Percentiles rank a stretch among this genome's conserved stretches.
Evolutionary conservation across 1,139 yeast genomes (phyloP).

Genomic region (Saccharomyces hybrid): DNA sequence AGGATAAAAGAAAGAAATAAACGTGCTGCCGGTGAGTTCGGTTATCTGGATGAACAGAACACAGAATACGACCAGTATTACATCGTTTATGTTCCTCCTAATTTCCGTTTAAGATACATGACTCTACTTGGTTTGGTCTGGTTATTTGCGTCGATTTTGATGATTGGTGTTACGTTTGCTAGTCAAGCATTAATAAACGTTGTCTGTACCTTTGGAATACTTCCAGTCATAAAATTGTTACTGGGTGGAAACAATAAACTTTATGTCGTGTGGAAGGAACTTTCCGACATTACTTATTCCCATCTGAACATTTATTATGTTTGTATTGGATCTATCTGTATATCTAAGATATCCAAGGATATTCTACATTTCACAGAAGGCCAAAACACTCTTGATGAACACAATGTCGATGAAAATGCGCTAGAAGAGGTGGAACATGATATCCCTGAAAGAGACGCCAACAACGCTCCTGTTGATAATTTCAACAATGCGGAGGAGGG

Average conservation of each 20-base stretch:
- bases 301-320: constrained; percentile 19
- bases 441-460: neutral
- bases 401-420: neutral
- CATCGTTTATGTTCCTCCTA: constrained; percentile 83
- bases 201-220: neutral
- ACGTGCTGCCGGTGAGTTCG: constrained; percentile 39
- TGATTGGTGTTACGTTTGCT: constrained; percentile 30
- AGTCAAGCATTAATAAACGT: neutral
- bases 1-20: constrained; percentile 30
- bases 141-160: constrained; percentile 55
- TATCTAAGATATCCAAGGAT: constrained; percentile 10
- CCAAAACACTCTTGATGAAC: neutral
- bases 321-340: constrained; percentile 19
- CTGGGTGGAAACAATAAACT: neutral
- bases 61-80: constrained; percentile 52
- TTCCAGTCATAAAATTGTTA: neutral
- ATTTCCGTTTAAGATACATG: constrained; percentile 54
- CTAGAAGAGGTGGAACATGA: neutral
- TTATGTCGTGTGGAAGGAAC: neutral
- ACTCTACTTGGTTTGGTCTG: constrained; percentile 55
- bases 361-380: neutral
- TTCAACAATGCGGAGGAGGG: neutral
- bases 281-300: constrained; percentile 8
- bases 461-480: neutral
- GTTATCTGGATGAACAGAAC: constrained; percentile 46